phyloP scores from a whole-genome alignment of 169 alveolate genomes.

The Eimeria maxima region DNA sequence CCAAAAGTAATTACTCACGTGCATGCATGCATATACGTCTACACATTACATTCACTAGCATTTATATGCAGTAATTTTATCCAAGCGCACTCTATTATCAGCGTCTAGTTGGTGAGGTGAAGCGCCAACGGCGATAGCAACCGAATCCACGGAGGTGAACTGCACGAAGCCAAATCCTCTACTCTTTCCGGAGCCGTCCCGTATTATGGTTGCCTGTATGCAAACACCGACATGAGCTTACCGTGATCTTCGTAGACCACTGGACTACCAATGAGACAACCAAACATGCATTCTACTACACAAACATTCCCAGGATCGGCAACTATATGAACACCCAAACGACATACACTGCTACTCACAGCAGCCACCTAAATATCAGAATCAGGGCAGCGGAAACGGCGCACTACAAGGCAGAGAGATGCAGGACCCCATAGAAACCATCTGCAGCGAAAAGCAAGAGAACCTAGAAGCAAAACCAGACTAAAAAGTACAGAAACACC shows the following conservation, averaged over 20 bases:
- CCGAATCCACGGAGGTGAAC: conserved; percentile 73
- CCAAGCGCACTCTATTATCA: conserved; percentile 40
- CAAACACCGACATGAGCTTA: background rate
- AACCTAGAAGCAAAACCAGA: conserved; percentile 37
- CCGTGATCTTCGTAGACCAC: background rate
- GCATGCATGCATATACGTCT: background rate
- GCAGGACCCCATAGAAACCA: conserved; percentile 30
- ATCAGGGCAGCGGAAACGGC: conserved; percentile 32
- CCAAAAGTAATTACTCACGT: background rate
- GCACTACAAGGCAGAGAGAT: conserved; percentile 40
- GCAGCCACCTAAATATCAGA: conserved; percentile 9
- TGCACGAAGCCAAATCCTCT: conserved; percentile 76
- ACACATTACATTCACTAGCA: background rate
- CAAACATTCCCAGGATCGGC: background rate
- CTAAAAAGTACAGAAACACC: background rate
- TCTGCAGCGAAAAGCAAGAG: conserved; percentile 16
- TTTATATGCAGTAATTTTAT: background rate
- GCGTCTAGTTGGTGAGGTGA: conserved; percentile 77
- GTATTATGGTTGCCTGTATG: conserved; percentile 52
- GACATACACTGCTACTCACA: conserved; percentile 13
- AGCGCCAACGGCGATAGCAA: conserved; percentile 71
- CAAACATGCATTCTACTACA: background rate
- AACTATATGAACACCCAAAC: background rate
- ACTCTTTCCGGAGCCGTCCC: conserved; percentile 68
- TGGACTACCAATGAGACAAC: background rate